Base-by-base conservation (phyloP, 192 early-diverging fungal species). In the Backusella sp. region DNA sequence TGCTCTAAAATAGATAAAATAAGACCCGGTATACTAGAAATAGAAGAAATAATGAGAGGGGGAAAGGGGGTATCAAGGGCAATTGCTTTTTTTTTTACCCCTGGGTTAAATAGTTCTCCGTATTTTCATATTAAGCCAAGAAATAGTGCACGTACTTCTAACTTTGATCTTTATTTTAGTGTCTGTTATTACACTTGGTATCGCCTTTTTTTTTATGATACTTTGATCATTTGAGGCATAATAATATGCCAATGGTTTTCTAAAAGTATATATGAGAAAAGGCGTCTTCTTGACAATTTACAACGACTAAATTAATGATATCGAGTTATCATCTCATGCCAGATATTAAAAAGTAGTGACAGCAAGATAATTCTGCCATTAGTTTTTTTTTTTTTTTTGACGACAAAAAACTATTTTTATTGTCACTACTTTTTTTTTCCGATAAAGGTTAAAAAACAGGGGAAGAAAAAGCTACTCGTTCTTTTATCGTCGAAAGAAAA, bases 401-500 rank as follows among this genome's bases (percentile, higher is more conserved):
- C 53, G 23, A 59, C 53, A 28, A 59, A 21, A 2, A 56, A 14
- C 56, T 28, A 26, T 59, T 59, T 59, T 59, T 26, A 59, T 59
- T 59, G 56, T 59, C 56, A 59, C 56, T 12, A 59, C 28, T 53
- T 59, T 59, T 59, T 59, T 59, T 59, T 12, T 59, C 56, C 56
- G 56, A 59, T 59, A 26, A 59, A 56, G 21, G 21, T 12, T 23
- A 56, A 26, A 26, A 59, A 56, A 14, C 26, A 28, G 26, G 23
- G 56, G 23, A 8, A 32, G 2, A 11, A 39, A 12, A 11, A 39
- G 23, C 30, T 14, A 28, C 9, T 62, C 23, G 56, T 62, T 62
- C 21, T 14, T 28, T 62, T 28, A 62, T 28, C 23, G 26, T 28
- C 23, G 8, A 62, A 19, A n/a, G 6, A 46, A 46, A 19, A 49